Evolutionary conservation across 305 asterid species (phyloP).

Genomic region (Fraxinus velutina): DNA sequence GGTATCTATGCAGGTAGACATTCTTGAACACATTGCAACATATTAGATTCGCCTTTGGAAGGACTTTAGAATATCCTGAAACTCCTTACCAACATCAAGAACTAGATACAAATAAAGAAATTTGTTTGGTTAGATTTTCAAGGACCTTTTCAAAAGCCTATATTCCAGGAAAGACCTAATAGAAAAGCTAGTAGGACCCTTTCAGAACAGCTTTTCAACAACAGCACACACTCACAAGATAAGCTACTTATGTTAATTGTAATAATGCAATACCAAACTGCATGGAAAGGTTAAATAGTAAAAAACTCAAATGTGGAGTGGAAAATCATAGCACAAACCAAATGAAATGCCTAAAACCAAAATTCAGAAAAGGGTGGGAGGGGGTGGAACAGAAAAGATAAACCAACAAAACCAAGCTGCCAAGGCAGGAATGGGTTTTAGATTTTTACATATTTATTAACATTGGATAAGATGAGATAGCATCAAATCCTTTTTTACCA

Average conservation of each 20-base stretch:
- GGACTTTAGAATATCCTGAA: not conserved
- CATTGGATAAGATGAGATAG: not conserved
- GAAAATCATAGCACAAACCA: not conserved
- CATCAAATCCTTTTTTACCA: not conserved
- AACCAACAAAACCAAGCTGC: not conserved
- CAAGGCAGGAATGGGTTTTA: not conserved
- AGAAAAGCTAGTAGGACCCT: not conserved
- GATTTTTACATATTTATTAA: not conserved
- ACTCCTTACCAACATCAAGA: not conserved
- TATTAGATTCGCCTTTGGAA: not conserved
- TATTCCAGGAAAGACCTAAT: not conserved
- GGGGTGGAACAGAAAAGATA: not conserved
- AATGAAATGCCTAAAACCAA: not conserved
- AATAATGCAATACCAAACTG: not conserved
- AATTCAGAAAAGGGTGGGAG: not conserved
- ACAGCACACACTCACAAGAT: not conserved
- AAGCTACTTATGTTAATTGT: not conserved
- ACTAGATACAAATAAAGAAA: not conserved
- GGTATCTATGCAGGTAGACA: not conserved
- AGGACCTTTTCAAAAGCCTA: not conserved
- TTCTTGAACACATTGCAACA: not conserved
- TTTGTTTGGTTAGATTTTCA: not conserved
- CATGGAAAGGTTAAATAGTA: not conserved
- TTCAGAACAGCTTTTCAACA: not conserved
- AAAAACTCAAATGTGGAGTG: not conserved